These are phyloP conservation scores for Neurospora sp. DNA, from an alignment of 495 filamentous ascomycete species.

Conservation along the genomic window DNA sequence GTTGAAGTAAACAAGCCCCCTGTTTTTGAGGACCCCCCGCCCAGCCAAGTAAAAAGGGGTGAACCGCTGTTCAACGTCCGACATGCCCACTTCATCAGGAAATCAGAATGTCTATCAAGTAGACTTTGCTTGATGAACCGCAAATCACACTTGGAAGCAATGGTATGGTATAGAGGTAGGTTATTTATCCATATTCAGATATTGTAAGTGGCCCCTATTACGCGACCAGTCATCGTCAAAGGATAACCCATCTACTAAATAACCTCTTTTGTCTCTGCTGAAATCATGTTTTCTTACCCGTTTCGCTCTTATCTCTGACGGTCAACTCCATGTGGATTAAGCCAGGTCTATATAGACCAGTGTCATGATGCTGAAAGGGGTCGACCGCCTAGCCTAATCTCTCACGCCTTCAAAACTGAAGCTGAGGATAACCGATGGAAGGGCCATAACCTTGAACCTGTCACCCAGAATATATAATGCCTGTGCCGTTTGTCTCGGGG, in stretches of 20 bases:
- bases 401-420: not conserved
- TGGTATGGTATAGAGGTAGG: not conserved
- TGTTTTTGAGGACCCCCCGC: not conserved
- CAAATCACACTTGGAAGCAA: not conserved
- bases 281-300: not conserved
- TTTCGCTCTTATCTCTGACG: not conserved
- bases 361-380: not conserved
- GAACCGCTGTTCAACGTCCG: not conserved
- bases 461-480: not conserved
- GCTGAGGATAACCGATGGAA: not conserved
- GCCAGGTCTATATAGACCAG: not conserved
- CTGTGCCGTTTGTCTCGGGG: not conserved
- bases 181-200: not conserved
- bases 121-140: not conserved
- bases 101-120: not conserved
- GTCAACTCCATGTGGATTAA: not conserved
- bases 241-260: not conserved
- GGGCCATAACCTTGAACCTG: not conserved
- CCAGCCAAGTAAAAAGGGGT: not conserved
- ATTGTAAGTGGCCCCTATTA: not conserved
- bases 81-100: not conserved
- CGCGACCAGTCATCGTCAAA: not conserved
- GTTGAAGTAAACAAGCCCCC: not conserved
- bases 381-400: not conserved
- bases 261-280: not conserved